phyloP scores from a whole-genome alignment of 169 alveolate species.

The Prorocentrum cordatum region DNA sequence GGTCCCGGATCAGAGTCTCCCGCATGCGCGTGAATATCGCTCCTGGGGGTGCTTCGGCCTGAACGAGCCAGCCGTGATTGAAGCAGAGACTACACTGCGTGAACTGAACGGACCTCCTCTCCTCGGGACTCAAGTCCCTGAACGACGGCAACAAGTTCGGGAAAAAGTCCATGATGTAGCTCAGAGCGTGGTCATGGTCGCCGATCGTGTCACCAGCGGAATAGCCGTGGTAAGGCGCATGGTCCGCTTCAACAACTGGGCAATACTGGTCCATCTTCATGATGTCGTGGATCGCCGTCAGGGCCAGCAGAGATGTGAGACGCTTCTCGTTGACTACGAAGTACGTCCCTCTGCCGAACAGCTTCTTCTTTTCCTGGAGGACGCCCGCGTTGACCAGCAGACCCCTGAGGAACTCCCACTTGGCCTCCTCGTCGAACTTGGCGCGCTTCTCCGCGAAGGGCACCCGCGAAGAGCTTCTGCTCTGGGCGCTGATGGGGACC shows the following conservation, averaged over 20 bases:
- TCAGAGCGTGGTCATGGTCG: conserved; percentile 53
- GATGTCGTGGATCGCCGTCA: conserved; percentile 64
- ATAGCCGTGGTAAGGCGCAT: not conserved
- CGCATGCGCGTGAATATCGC: no score
- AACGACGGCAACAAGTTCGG: not conserved
- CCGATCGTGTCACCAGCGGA: conserved; percentile 61
- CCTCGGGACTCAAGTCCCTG: not conserved
- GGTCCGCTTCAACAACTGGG: not conserved
- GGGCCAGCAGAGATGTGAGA: not conserved
- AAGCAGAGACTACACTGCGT: not conserved
- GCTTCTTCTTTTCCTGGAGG: no score
- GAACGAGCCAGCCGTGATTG: not conserved
- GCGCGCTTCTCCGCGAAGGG: no score
- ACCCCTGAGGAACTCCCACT: no score
- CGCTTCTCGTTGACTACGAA: not conserved
- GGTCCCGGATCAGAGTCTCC: no score
- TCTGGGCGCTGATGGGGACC: no score
- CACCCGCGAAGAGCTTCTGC: no score
- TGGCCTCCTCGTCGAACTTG: no score
- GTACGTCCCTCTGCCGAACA: not conserved
- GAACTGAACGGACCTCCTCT: not conserved
- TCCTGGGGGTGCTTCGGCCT: not conserved
- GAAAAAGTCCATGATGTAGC: conserved; percentile 4
- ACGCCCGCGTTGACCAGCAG: no score
- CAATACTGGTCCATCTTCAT: conserved; percentile 69